Conservation (phyloP, 164 flowering plant species). For the Nymphaea colorata region DNA sequence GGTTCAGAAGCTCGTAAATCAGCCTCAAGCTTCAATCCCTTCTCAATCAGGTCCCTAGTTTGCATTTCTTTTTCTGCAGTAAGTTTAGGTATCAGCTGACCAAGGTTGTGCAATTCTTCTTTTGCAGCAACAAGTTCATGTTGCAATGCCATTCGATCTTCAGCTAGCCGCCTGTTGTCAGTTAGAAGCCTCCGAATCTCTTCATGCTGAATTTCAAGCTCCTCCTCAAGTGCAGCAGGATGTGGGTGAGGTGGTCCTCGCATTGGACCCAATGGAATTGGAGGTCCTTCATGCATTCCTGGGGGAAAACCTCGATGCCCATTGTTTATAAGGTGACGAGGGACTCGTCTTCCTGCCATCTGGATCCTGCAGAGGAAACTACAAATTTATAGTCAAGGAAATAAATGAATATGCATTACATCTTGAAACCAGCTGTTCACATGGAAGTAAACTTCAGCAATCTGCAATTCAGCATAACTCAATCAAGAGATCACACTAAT, state of each 20-base stretch:
- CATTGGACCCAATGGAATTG: constrained; percentile 23
- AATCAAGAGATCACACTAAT: neutral
- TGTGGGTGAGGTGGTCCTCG: constrained; percentile 24
- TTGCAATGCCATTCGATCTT: constrained; percentile 40
- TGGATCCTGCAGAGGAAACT: constrained; percentile 17
- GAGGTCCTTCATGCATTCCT: constrained; percentile 24
- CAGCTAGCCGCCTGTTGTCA: constrained; percentile 40
- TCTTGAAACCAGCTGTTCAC: neutral
- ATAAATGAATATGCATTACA: too few relatives aligned
- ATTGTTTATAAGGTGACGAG: constrained; percentile 25
- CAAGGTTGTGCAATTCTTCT: constrained; percentile 44
- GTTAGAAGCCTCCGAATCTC: constrained; percentile 41
- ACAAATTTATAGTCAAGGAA: too few relatives aligned
- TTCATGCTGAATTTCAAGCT: constrained; percentile 39
- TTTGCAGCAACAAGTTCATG: constrained; percentile 40
- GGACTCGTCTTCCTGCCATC: constrained; percentile 51
- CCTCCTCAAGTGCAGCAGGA: constrained; percentile 50
- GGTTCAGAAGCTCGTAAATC: constrained; percentile 50
- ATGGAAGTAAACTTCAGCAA: neutral
- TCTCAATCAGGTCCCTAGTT: constrained; percentile 45
- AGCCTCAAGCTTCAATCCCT: constrained; percentile 53
- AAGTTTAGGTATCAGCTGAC: constrained; percentile 33
- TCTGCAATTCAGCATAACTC: neutral
- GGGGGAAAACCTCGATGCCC: constrained; percentile 17
- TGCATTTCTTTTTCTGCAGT: constrained; percentile 44